phyloP scores from a whole-genome alignment of 2,329 filamentous ascomycete genomes.

The Monilinia fructigena region DNA sequence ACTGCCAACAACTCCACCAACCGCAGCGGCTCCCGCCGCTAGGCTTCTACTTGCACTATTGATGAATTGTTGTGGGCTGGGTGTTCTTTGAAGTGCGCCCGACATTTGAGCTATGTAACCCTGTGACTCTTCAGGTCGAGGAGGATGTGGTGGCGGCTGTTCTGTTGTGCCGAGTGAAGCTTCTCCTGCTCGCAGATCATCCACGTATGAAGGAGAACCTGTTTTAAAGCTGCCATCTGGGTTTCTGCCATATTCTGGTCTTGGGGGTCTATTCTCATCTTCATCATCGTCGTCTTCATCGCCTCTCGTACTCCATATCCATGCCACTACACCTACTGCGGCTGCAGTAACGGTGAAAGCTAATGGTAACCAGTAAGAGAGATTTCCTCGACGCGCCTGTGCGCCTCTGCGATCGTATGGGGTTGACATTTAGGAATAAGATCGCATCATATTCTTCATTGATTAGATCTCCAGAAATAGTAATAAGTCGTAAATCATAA shows the following conservation, averaged over 20 bases:
- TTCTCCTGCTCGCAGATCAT: constrained; percentile 43
- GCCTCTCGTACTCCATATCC: constrained; percentile 88
- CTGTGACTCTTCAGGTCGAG: constrained; percentile 47
- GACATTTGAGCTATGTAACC: constrained; percentile 76
- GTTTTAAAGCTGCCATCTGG: constrained; percentile 39
- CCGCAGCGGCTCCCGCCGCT: constrained; percentile 76
- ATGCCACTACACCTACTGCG: constrained; percentile 80
- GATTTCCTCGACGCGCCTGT: constrained; percentile 57
- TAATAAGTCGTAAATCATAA: constrained; percentile 20
- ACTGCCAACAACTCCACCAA: constrained; percentile 77
- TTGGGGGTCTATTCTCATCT: constrained; percentile 51
- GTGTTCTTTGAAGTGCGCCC: constrained; percentile 75
- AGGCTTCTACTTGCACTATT: constrained; percentile 80
- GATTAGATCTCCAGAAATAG: constrained; percentile 15
- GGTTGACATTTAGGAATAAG: constrained; percentile 56
- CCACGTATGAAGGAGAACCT: constrained; percentile 44
- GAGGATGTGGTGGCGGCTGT: constrained; percentile 33
- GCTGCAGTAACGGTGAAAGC: constrained; percentile 84
- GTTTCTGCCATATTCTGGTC: constrained; percentile 42
- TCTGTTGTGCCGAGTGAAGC: constrained; percentile 46
- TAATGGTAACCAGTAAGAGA: constrained; percentile 87
- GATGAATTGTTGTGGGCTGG: constrained; percentile 85
- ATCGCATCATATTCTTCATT: constrained; percentile 30
- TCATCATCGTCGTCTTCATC: constrained; percentile 66
- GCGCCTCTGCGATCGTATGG: constrained; percentile 55